These are phyloP conservation scores for Cyberlindnera sargentensis DNA, from an alignment of 805 yeast genomes.

Conservation along the genomic window DNA sequence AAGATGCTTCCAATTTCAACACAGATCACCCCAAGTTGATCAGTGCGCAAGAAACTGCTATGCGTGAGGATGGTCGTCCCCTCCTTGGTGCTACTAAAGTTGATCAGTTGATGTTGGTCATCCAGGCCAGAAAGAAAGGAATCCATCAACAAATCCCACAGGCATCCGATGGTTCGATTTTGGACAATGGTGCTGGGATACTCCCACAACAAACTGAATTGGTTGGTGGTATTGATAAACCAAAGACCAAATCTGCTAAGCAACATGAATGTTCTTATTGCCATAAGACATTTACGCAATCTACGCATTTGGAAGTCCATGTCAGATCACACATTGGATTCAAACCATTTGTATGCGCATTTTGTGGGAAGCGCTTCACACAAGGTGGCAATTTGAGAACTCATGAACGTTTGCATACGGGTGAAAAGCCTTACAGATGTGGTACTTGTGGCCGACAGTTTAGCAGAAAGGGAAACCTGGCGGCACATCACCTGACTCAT, in stretches of 20 bases:
- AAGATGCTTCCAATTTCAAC: no score
- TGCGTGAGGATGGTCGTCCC: constrained; percentile 58
- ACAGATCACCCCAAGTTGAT: constrained; percentile 19
- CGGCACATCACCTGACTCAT: constrained; percentile 82
- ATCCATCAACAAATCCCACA: constrained; percentile 56
- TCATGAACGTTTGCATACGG: constrained; percentile 81
- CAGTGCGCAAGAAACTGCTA: constrained; percentile 40
- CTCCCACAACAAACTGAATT: constrained; percentile 55
- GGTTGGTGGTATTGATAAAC: constrained; percentile 77
- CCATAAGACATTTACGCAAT: constrained; percentile 72
- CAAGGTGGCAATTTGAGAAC: constrained; percentile 89
- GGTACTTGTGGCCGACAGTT: constrained; percentile 68
- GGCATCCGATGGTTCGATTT: constrained; percentile 62
- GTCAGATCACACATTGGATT: constrained; percentile 81
- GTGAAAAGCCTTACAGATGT: constrained; percentile 86
- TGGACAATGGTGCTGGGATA: constrained; percentile 44
- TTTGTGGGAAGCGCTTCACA: constrained; percentile 75
- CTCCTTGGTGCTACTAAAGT: constrained; percentile 81
- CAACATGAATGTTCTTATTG: constrained; percentile 73
- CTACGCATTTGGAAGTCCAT: constrained; percentile 90
- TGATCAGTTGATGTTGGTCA: constrained; percentile 84
- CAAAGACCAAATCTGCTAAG: constrained; percentile 38
- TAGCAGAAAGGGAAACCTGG: constrained; percentile 86
- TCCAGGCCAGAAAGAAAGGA: constrained; percentile 81
- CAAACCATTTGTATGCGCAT: constrained; percentile 75